Percentiles rank a stretch among this genome's conserved stretches.
phyloP scores from a whole-genome alignment of 2,329 filamentous ascomycete genomes.

The Trichothecium roseum region DNA sequence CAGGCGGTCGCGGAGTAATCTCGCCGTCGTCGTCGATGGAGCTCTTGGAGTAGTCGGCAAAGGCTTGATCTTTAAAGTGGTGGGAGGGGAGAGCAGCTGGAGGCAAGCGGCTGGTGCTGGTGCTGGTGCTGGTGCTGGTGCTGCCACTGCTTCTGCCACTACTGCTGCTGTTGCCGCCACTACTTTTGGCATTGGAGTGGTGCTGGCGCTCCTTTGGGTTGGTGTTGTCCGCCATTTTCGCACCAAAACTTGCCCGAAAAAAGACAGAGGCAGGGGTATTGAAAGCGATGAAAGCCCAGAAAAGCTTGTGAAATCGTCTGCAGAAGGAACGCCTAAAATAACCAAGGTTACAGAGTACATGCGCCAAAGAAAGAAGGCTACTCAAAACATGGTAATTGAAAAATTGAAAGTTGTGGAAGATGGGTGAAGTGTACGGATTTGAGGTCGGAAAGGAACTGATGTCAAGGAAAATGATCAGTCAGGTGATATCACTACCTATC shows the following conservation, averaged over 20 bases:
- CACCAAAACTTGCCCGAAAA: not conserved
- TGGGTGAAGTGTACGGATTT: not conserved
- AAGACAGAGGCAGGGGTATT: not conserved
- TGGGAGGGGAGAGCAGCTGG: too few species aligned
- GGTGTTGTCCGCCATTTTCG: not conserved
- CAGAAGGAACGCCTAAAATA: not conserved
- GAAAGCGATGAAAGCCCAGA: not conserved
- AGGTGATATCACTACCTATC: not conserved
- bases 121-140: not conserved
- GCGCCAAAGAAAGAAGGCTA: not conserved
- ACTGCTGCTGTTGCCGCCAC: not conserved
- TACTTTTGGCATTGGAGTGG: not conserved
- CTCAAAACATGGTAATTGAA: conserved; percentile 1
- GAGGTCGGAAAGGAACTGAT: not conserved
- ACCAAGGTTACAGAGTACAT: not conserved
- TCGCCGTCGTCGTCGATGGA: conserved; percentile 10
- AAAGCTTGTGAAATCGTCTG: too few species aligned
- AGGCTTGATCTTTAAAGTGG: too few species aligned
- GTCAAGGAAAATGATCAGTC: not conserved
- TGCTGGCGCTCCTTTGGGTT: not conserved
- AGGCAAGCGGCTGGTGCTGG: not conserved
- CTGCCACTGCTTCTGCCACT: not conserved
- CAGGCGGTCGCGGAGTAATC: conserved; percentile 15
- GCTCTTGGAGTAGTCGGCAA: not conserved
- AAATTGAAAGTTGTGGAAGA: too few species aligned